Evolutionary conservation across 1,284 basidiomycete genomes (phyloP).

Genomic region (Irpex rosettiformis): DNA sequence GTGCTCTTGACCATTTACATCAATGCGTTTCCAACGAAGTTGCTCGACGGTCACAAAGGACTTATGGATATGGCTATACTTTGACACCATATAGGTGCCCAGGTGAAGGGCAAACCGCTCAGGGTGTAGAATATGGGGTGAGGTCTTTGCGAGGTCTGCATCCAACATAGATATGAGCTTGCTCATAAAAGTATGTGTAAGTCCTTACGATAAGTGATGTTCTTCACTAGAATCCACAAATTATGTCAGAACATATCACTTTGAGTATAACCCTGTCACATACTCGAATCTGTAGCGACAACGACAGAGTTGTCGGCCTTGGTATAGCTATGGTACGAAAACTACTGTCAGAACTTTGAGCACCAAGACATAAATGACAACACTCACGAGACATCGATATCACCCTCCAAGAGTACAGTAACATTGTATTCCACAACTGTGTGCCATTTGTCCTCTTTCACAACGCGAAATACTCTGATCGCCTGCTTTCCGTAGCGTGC

Average conservation of each 20-base stretch:
- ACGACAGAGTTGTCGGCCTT: slow-evolving; percentile 81
- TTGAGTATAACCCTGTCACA: slow-evolving; percentile 28
- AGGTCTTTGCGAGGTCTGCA: slow-evolving; percentile 81
- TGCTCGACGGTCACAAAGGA: slow-evolving; percentile 77
- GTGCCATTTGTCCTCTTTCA: slow-evolving; percentile 68
- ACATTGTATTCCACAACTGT: slow-evolving; percentile 82
- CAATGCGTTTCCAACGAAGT: slow-evolving; percentile 85
- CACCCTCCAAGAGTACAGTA: slow-evolving; percentile 75
- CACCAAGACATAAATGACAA: neutral
- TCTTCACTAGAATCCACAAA: slow-evolving; percentile 66
- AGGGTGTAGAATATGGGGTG: slow-evolving; percentile 78
- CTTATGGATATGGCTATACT: slow-evolving; percentile 78
- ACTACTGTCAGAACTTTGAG: neutral
- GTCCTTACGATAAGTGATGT: slow-evolving; percentile 81
- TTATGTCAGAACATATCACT: neutral
- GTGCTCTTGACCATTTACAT: slow-evolving; percentile 49
- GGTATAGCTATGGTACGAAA: slow-evolving; percentile 54
- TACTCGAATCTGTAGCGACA: slow-evolving; percentile 87
- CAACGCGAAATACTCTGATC: slow-evolving; percentile 78
- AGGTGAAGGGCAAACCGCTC: slow-evolving; percentile 89
- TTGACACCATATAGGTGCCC: slow-evolving; percentile 79
- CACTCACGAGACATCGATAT: slow-evolving; percentile 64
- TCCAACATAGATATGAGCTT: neutral
- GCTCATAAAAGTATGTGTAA: neutral
- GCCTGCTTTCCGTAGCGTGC: slow-evolving; percentile 87